These are phyloP conservation scores for Lyophyllum decastes DNA, from an alignment of 768 basidiomycete species.

Conservation along the genomic window DNA sequence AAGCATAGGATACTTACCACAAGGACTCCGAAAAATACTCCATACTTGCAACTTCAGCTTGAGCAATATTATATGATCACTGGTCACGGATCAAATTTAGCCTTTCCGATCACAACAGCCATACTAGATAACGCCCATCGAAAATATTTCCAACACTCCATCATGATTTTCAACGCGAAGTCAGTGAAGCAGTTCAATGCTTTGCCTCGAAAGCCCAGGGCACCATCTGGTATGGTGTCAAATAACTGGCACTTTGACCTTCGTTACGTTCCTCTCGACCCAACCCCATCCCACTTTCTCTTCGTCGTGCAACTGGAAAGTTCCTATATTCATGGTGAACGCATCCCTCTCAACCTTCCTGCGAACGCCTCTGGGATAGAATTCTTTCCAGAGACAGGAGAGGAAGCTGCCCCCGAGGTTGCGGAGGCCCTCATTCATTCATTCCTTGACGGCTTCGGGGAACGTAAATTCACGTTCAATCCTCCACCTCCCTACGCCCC, in stretches of 20 bases:
- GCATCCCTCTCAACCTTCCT: constrained; percentile 20
- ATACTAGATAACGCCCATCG: not conserved
- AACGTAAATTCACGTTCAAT: not conserved
- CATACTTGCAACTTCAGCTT: no score
- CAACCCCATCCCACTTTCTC: constrained; percentile 28
- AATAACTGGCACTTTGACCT: constrained; percentile 38
- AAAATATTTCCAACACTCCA: not conserved
- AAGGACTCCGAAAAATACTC: no score
- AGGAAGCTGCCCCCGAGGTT: constrained; percentile 30
- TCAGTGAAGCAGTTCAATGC: constrained; percentile 26
- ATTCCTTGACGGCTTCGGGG: constrained; percentile 20
- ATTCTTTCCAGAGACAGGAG: constrained; percentile 33
- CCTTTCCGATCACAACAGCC: no score
- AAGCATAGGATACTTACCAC: no score
- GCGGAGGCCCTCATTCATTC: constrained; percentile 28
- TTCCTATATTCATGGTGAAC: constrained; percentile 23
- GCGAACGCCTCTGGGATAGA: constrained; percentile 12
- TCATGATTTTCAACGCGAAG: not conserved
- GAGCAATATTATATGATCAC: no score
- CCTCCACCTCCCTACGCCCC: constrained; percentile 13
- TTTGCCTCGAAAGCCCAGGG: constrained; percentile 18
- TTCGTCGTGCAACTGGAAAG: constrained; percentile 30
- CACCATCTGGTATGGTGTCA: constrained; percentile 20
- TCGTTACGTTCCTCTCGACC: constrained; percentile 34
- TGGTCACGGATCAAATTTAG: no score